Conservation (phyloP, 345 rosid genomes). For the Eucalyptus camaldulensis region DNA sequence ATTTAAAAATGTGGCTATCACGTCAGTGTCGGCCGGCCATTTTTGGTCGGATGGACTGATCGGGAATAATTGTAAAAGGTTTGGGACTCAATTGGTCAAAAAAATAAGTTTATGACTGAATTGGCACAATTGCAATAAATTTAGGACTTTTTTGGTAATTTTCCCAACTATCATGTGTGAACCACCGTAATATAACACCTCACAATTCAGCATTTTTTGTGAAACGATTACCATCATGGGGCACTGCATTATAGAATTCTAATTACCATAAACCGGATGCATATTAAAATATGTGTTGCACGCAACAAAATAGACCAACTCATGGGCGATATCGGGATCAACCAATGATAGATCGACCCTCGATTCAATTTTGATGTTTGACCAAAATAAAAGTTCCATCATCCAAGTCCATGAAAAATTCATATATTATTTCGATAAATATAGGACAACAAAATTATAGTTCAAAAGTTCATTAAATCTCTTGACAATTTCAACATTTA, state of each 20-base stretch:
- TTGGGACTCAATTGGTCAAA: no score
- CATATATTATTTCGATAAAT: background rate
- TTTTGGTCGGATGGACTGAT: no score
- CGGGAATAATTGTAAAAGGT: no score
- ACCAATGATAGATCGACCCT: no score
- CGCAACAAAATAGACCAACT: background rate
- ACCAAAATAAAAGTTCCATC: background rate
- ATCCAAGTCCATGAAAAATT: background rate
- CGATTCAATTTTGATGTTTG: background rate
- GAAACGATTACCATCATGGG: background rate
- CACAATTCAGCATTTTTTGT: background rate
- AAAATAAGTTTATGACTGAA: no score
- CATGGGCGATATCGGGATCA: background rate
- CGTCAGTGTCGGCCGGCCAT: no score
- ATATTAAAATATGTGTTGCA: fast-evolving
- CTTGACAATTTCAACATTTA: background rate
- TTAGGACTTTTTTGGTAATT: no score
- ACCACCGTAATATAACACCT: no score
- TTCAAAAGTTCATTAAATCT: background rate
- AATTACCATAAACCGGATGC: background rate
- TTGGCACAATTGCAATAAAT: no score
- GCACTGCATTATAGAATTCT: background rate
- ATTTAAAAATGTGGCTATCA: no score
- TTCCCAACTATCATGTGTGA: no score
- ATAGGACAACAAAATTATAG: background rate